Conservation (phyloP, 345 rosid species). For the Ricinus communis region DNA sequence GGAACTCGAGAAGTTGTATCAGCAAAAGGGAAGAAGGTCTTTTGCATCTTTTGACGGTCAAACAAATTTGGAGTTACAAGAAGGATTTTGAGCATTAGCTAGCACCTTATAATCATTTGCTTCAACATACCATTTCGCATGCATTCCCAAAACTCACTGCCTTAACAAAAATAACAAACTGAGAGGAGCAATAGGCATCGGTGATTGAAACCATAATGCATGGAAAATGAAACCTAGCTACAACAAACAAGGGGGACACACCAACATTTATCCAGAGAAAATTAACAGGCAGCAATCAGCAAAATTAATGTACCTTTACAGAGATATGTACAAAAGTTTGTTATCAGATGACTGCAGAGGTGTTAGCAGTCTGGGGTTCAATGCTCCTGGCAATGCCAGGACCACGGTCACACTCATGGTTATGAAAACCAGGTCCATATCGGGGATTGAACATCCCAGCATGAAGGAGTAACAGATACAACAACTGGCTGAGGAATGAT, state of each 20-base stretch:
- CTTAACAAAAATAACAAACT: no score
- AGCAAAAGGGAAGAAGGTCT: no score
- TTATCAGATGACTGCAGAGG: background rate
- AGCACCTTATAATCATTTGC: no score
- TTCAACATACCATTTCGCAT: no score
- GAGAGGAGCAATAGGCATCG: no score
- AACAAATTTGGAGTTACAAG: no score
- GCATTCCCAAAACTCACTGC: no score
- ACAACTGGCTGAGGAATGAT: conserved; percentile 33
- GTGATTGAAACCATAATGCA: no score
- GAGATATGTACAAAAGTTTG: no score
- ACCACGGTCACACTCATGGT: conserved; percentile 12
- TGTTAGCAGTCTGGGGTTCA: background rate
- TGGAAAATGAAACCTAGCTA: background rate
- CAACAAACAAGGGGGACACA: background rate
- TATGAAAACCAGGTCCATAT: conserved; percentile 17
- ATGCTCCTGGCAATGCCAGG: background rate
- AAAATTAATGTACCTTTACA: background rate
- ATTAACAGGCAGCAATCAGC: background rate
- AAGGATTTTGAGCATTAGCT: no score
- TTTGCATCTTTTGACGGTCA: no score
- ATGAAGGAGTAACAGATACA: conserved; percentile 28
- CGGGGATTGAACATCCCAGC: conserved; percentile 13
- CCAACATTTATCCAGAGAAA: background rate
- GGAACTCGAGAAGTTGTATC: no score